Percentiles rank a stretch among this genome's conserved stretches.
phyloP scores from a whole-genome alignment of 345 rosid species.

The Lepidium africanum region DNA sequence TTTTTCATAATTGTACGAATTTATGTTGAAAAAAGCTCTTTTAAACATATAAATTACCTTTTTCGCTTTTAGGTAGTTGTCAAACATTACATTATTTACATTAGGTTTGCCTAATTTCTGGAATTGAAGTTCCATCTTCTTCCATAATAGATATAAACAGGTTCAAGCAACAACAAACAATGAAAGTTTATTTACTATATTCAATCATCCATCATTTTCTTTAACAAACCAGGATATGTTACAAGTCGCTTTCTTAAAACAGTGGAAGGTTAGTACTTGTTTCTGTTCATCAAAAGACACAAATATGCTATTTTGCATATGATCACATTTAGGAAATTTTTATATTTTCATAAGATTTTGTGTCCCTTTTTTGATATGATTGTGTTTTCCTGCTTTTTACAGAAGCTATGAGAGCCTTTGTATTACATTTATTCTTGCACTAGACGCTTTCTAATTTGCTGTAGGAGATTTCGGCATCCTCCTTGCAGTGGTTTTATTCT shows the following conservation, averaged over 20 bases:
- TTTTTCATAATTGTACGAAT: background rate
- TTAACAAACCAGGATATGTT: conserved; percentile 14
- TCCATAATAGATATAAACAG: conserved; percentile 5
- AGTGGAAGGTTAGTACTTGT: background rate
- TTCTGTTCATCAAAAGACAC: conserved; percentile 13
- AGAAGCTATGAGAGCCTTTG: conserved; percentile 3
- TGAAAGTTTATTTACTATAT: background rate
- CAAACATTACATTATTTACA: conserved; percentile 17
- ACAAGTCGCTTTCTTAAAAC: background rate
- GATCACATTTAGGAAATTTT: background rate
- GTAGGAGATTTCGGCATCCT: no score
- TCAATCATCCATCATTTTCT: conserved; percentile 23
- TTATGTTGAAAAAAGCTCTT: background rate
- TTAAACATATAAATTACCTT: background rate
- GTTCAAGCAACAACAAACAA: background rate
- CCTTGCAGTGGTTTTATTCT: no score
- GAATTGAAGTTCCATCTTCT: conserved; percentile 6
- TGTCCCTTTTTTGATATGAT: background rate
- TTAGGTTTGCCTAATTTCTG: conserved; percentile 24
- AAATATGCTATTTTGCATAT: background rate
- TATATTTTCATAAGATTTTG: background rate
- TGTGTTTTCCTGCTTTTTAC: background rate
- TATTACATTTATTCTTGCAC: background rate
- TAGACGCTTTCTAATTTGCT: no score
- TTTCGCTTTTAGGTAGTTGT: conserved; percentile 14